Evolutionary conservation across 495 filamentous ascomycete species (phyloP), one percentile per base, ranked within the genome.

Genomic region (Penicillium bovifimosum): DNA sequence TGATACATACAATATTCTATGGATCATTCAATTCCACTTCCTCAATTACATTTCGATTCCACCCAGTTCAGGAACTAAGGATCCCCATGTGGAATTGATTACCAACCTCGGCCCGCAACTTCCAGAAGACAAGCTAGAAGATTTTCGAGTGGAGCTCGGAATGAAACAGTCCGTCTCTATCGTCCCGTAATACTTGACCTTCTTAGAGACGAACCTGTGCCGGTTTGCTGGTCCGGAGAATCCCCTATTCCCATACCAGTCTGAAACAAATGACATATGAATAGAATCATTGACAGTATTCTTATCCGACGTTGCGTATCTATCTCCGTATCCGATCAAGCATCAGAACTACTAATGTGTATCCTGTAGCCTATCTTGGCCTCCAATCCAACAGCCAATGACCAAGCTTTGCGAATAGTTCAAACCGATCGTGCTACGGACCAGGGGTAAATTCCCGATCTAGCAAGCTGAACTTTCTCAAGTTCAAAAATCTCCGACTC

Each of bases 121-220:
- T 55, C 59, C 51, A 53, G 55, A 53, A 62, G 45, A 26, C 40
- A 32, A 26, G 41, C 48, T 50, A 54, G 59, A 59, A 61, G 52
- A 45, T 44, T 36, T 20, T 9, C 28, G 33, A 31, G 59, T 62
- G 59, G 56, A 59, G 34, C 44, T 35, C 18, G 13, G 27, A 38
- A 17, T 56, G 59, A 62, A 53, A 62, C 59, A 52, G 41, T 45
- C 56, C 40, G 45, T 31, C 45, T 50, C 42, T 38, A 41, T 48
- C 26, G 38, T 45, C 57, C 33, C 52, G 43, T 60, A 49, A 60
- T 45, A 28, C 39, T 36, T 41, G 18, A 51, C 40, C 28, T 49
- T 47, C 40, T 34, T 17, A 49, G 28, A 33, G 29, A 18, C 28
- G 33, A 39, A 16, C 5, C 14, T 39, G 28, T 45, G 6, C 46